These are phyloP conservation scores for Trypanosoma vivax DNA, from an alignment of 208 protist genomes.

Conservation along the genomic window DNA sequence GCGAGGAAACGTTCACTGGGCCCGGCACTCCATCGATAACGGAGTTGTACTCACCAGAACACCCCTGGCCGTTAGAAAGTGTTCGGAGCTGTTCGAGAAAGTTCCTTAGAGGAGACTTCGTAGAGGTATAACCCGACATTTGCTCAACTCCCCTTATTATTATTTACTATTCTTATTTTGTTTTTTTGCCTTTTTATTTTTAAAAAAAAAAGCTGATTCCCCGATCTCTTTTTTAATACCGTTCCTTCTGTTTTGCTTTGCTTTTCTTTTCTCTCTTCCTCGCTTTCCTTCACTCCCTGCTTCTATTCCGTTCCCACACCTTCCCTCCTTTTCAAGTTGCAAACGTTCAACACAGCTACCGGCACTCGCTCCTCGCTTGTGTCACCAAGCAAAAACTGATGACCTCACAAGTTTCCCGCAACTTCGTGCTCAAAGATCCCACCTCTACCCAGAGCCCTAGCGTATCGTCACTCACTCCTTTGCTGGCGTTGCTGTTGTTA, in stretches of 20 bases:
- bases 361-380: too few relatives aligned
- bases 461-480: too few relatives aligned
- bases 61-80: neutral
- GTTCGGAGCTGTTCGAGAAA: neutral
- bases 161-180: neutral
- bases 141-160: neutral
- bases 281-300: neutral
- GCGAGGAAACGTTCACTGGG: neutral
- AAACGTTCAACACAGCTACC: too few relatives aligned
- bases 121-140: too few relatives aligned
- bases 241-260: neutral
- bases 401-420: too few relatives aligned
- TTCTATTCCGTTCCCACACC: neutral
- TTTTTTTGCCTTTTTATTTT: neutral
- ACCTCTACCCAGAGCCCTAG: too few relatives aligned
- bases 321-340: too few relatives aligned
- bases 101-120: too few relatives aligned
- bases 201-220: neutral
- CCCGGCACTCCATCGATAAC: neutral
- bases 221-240: neutral
- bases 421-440: too few relatives aligned
- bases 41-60: too few relatives aligned
- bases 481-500: neutral
- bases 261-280: neutral
- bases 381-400: too few relatives aligned